Conservation (phyloP, 2,329 filamentous ascomycete genomes). For the Aaosphaeria pasadenensis region DNA sequence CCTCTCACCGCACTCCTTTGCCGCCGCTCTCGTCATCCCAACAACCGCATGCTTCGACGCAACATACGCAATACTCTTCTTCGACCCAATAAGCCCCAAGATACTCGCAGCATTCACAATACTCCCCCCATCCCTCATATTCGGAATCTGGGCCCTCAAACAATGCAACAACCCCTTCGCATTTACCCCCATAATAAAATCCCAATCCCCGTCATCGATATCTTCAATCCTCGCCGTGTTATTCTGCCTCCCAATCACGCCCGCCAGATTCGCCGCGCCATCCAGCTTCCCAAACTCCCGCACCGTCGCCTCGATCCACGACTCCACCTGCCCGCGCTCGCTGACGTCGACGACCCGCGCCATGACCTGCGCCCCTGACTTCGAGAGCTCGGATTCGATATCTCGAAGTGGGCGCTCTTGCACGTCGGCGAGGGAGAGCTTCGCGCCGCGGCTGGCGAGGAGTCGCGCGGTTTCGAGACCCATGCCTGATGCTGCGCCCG, state of each 20-base stretch:
- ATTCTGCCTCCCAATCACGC: conserved; percentile 23
- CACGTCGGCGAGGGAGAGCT: conserved; percentile 13
- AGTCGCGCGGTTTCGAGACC: conserved; percentile 44
- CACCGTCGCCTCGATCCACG: conserved; percentile 33
- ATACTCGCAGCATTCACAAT: conserved; percentile 27
- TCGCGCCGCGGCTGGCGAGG: conserved; percentile 43
- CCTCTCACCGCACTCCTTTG: conserved; percentile 17
- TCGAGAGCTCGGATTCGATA: conserved; percentile 23
- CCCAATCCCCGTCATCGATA: conserved; percentile 32
- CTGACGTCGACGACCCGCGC: conserved; percentile 45
- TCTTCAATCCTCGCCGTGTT: conserved; percentile 11
- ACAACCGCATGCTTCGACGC: conserved; percentile 33
- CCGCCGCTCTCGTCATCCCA: conserved; percentile 27
- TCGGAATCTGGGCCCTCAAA: conserved; percentile 14
- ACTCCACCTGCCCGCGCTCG: conserved; percentile 37
- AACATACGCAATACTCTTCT: conserved; percentile 21
- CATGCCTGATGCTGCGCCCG: conserved; percentile 39
- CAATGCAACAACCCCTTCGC: conserved; percentile 32
- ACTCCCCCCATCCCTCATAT: conserved; percentile 11
- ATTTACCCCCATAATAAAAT: conserved; percentile 35
- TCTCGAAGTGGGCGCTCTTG: conserved; percentile 40
- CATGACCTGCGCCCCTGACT: conserved; percentile 20
- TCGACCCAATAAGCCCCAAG: conserved; percentile 19
- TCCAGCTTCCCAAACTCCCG: conserved; percentile 29
- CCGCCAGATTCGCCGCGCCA: conserved; percentile 41